Evolutionary conservation across 2,329 filamentous ascomycete species (phyloP), one percentile per base, ranked within the genome.

Genomic region (Pseudopyricularia cyperi): DNA sequence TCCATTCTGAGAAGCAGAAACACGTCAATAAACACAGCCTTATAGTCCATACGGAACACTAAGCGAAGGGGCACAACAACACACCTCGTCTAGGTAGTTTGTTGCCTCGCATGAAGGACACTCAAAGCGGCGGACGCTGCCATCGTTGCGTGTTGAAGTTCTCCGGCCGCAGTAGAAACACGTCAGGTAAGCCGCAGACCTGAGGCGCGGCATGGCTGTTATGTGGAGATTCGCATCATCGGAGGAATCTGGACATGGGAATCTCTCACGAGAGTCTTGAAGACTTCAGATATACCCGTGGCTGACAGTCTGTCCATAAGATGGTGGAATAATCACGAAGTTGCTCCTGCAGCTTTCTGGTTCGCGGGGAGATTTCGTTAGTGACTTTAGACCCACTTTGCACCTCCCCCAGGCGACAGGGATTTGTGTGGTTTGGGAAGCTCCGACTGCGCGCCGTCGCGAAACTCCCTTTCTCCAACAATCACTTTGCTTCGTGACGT

Each of bases 161-260:
- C 77, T 80, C 63, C 75, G 74, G 59, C 86, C 85, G 67, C 90
- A 95, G 67, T 91, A 94, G 72, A 94, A 91, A 74, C 89, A 95
- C 56, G 70, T 72, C 58, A 90, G 66, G 56, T 70, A 69, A 56
- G 67, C 70, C 46, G 63, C 58, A 52, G 64, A 63, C 56, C 68
- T 60, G 53, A 74, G 61, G 52, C 68, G 68, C 54, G 68, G 64
- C 74, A 77, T 77, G 47, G 54, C 37, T n/a, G 33, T 37, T 8
- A n/a, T 17, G 9, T 37, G 33, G 42, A 26, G 19, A 44, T 32
- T 26, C 48, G n/a, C 19, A 49, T n/a, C 32, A 49, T 49, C 12
- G 19, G 19, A 22, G 22, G 19, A 24, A 49, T 4, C 11, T n/a
- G n/a, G n/a, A n/a, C n/a, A n/a, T n/a, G n/a, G n/a, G n/a, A n/a